Percentiles rank a stretch among this genome's conserved stretches.
Conservation (phyloP, 2,329 filamentous ascomycete species). For the Dactylella cylindrospora region DNA sequence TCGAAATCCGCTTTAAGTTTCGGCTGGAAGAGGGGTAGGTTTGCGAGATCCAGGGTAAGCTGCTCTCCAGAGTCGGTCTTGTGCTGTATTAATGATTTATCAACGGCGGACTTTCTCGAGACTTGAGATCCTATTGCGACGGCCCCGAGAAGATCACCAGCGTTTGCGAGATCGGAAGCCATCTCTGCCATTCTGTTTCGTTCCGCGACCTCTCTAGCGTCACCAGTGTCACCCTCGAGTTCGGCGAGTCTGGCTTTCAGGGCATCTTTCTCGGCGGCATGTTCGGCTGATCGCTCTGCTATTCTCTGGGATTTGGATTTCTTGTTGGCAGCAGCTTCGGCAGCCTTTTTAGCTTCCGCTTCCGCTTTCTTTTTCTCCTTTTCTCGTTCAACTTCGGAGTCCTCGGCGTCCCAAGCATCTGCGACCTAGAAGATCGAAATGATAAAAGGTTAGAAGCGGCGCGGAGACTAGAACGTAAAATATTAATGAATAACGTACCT, state of each 20-base stretch:
- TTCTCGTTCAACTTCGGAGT: conserved; percentile 94
- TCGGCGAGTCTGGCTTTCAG: conserved; percentile 62
- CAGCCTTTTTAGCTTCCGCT: conserved; percentile 84
- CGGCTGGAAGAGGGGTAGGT: conserved; percentile 84
- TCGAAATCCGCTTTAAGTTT: conserved; percentile 83
- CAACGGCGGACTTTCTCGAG: conserved; percentile 68
- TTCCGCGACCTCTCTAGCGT: conserved; percentile 71
- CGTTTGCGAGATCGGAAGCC: conserved; percentile 84
- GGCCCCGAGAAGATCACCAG: conserved; percentile 83
- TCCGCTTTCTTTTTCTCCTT: conserved; percentile 86
- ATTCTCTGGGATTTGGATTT: conserved; percentile 86
- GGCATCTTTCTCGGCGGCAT: conserved; percentile 59
- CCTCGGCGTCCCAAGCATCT: conserved; percentile 96
- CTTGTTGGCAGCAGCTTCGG: conserved; percentile 83
- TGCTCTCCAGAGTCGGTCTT: conserved; percentile 62
- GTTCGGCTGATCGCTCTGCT: conserved; percentile 69
- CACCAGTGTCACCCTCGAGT: conserved; percentile 55
- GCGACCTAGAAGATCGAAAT: conserved; percentile 64
- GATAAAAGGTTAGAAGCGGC: conserved; percentile 17
- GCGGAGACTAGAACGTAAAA: conserved; percentile 23
- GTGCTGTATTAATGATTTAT: conserved; percentile 55
- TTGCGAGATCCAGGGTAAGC: conserved; percentile 70
- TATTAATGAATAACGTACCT: conserved; percentile 60
- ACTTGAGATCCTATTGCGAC: conserved; percentile 60
- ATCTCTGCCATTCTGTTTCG: conserved; percentile 75